Percentiles rank a stretch among this genome's conserved stretches.
Evolutionary conservation across 1,284 basidiomycete genomes (phyloP).

Genomic region (Irpex sp.): DNA sequence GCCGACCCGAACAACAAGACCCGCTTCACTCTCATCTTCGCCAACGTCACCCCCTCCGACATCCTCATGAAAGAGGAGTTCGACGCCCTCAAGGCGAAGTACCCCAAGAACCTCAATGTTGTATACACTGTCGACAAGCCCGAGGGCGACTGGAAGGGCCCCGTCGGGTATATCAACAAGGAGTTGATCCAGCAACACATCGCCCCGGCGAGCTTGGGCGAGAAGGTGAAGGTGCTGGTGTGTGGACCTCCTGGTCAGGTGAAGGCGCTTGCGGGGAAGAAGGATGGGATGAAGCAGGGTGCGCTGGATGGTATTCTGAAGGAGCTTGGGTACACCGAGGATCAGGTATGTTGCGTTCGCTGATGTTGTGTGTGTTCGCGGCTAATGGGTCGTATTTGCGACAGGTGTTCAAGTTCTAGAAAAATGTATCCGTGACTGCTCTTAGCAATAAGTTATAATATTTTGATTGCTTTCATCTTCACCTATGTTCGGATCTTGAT

Average conservation of each 20-base stretch:
- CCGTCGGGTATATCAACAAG: constrained; percentile 68
- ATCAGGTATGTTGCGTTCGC: constrained; percentile 54
- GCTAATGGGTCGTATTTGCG: not conserved
- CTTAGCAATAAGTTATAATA: not conserved
- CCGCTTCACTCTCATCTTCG: constrained; percentile 90
- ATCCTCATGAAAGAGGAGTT: constrained; percentile 86
- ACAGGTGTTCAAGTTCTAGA: constrained; percentile 58
- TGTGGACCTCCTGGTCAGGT: constrained; percentile 93
- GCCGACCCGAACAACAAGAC: constrained; percentile 81
- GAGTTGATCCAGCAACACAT: constrained; percentile 76
- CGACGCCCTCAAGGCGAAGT: constrained; percentile 68
- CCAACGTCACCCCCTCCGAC: constrained; percentile 88
- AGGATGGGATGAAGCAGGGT: constrained; percentile 81
- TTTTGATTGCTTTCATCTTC: not conserved
- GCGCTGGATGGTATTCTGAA: constrained; percentile 80
- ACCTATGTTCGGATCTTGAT: not conserved
- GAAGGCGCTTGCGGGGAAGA: constrained; percentile 73
- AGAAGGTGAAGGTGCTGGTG: constrained; percentile 87
- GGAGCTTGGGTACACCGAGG: constrained; percentile 82
- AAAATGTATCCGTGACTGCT: not conserved
- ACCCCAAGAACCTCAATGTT: constrained; percentile 74
- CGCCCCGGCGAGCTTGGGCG: constrained; percentile 60
- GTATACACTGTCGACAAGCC: constrained; percentile 88
- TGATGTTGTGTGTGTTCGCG: not conserved
- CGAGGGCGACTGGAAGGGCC: constrained; percentile 44